phyloP scores from a whole-genome alignment of 495 filamentous ascomycete genomes.

The Penicillium odoratum region DNA sequence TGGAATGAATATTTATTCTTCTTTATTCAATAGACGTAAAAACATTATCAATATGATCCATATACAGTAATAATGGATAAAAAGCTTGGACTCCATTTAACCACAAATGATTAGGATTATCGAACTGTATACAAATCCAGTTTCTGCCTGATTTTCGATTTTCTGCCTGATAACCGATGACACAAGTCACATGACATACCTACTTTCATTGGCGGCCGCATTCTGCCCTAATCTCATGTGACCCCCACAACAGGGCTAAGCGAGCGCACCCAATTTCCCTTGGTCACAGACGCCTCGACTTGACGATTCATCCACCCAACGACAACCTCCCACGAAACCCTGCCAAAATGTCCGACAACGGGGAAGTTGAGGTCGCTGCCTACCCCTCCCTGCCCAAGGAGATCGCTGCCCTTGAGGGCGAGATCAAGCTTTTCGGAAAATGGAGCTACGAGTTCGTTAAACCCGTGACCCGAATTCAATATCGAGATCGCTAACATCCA shows the following conservation, averaged over 20 bases:
- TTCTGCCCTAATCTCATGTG: constrained; percentile 43
- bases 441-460: constrained; percentile 75
- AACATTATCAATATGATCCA: not conserved
- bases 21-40: not conserved
- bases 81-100: not conserved
- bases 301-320: constrained; percentile 38
- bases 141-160: not conserved
- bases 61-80: not conserved
- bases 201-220: not conserved
- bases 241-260: constrained; percentile 39
- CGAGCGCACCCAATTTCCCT: constrained; percentile 46
- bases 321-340: constrained; percentile 45
- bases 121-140: not conserved
- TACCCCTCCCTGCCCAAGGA: constrained; percentile 93
- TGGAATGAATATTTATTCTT: not conserved
- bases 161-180: not conserved
- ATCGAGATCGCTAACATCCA: constrained; percentile 1
- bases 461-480: not conserved
- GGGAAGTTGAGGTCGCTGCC: constrained; percentile 84
- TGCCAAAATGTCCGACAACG: constrained; percentile 89
- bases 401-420: constrained; percentile 83
- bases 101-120: not conserved
- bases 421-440: constrained; percentile 96
- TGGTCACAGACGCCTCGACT: constrained; percentile 6
- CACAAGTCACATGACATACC: constrained; percentile 3